phyloP scores from a whole-genome alignment of 306 rosid species.

The Vachellia pachyceras region DNA sequence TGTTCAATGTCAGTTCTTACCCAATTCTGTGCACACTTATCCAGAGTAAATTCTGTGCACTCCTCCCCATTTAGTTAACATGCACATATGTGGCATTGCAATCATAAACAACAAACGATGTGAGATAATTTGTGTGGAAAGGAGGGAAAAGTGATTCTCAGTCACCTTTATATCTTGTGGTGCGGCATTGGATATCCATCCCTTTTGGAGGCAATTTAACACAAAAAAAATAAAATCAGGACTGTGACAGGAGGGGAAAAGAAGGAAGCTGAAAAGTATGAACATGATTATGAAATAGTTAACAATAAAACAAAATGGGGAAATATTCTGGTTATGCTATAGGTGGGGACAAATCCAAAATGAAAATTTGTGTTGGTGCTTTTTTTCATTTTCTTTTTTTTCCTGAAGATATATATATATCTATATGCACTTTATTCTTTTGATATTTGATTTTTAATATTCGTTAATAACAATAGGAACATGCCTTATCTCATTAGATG shows the following conservation, averaged over 20 bases:
- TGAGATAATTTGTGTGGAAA: background rate
- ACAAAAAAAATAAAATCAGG: background rate
- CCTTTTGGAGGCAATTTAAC: background rate
- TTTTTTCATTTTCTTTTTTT: background rate
- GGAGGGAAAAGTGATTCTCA: conserved; percentile 14
- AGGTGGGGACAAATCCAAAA: background rate
- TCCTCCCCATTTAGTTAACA: background rate
- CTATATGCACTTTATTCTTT: too few relatives aligned
- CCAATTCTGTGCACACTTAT: conserved; percentile 17
- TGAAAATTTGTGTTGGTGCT: background rate
- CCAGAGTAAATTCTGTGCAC: conserved; percentile 7
- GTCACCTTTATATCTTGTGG: conserved; percentile 5
- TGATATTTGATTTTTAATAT: background rate
- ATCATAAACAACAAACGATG: background rate
- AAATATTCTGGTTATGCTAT: conserved; percentile 17
- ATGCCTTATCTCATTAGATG: background rate
- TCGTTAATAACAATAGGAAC: background rate
- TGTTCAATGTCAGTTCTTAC: background rate
- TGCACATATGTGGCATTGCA: background rate
- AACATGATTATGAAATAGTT: conserved; percentile 1
- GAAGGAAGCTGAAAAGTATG: conserved; percentile 19
- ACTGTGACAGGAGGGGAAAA: background rate
- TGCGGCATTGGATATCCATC: conserved; percentile 1
- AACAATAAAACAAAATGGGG: background rate
- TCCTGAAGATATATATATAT: too few relatives aligned